Base-by-base conservation (phyloP, 495 filamentous ascomycete species). In the Evernia prunastri region DNA sequence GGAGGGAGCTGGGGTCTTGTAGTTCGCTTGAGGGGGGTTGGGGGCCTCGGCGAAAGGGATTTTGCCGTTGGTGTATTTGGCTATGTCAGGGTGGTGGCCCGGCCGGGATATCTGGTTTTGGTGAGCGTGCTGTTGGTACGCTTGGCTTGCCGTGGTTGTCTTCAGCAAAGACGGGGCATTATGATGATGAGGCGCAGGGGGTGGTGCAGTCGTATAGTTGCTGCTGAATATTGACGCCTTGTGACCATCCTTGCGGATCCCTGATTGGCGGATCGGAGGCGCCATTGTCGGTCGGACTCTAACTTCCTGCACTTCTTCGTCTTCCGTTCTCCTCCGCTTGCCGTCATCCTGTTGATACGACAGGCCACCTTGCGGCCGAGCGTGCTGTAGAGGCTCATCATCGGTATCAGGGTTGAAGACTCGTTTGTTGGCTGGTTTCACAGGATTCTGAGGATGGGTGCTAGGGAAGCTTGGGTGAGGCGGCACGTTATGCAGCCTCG, bases 41-140 rank as follows among this genome's bases (percentile, higher is more conserved):
- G 87, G 71, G 68, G 81, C 86, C 39, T 90, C 82, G 18, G 90
- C 91, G 72, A 97, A 97, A 13, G 89, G 87, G 63, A 97, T 96
- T 56, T 89, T 87, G n/a, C 85, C 88, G 73, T 87, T 96, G 12
- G 90, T 86, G 61, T 90, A 84, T 70, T 93, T 90, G 53, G 86
- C 81, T 82, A 91, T 90, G 67, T 93, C 89, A 61, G 88, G 77
- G 1, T 87, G 85, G 59, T 90, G 85, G 20, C 75, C 79, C 10
- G 84, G 76, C 70, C 90, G 87, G 59, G 79, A 75, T 33, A 85
- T 79, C 62, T 79, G 78, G 42, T 74, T 68, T 47, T 76, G 74
- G 65, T 83, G 79, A 68, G 78, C 71, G 70, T 82, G 59, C 71
- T 77, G 40, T 77, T 81, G 66, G 37, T 71, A 71, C 15, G 67